Evolutionary conservation across 83 land plant species (phyloP), one percentile per base, ranked within the genome.

Genomic region (Thuja plicata): DNA sequence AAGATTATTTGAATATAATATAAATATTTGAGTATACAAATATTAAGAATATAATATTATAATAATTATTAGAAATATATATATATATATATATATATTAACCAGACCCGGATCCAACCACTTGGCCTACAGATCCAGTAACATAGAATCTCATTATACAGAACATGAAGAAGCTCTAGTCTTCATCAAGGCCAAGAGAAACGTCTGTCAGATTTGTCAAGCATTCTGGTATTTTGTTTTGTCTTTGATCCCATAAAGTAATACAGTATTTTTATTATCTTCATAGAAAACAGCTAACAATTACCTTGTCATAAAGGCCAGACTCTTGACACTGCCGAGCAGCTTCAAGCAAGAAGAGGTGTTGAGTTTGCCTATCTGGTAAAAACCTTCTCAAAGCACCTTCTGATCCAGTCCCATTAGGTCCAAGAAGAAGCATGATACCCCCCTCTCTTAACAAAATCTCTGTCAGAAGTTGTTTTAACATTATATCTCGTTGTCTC

Each of bases 291-390:
- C 10, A 37, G 17, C 62, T 46, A 89, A 74, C 9, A 46, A 16
- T 70, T 90, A 98, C 99, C 90, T 96, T 96, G 40, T 98, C 99
- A 92, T 97, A 95, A 8, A 96, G 92, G 35, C 98, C 97, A 85
- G 98, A 93, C 45, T 97, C 99, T 90, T 95, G 96, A 85, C 98
- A 97, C 43, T 95, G 98, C 11, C 91, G 92, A 91, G 99, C 97
- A 89, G 96, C 99, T 90, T 98, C 99, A 89, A 95, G 95, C 87
- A 98, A 89, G 87, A 98, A 93, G 13, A 92, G 95, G 50, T 92
- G 92, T 91, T 96, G 96, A 34, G 89, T 40, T 52, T 90, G 90
- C 38, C 86, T 70, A 77, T 97, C 99, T 52, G 94, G 93, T 46
- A 98, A 60, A 90, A 95, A 98, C 80, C 98, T 89, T 77, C 90